These are phyloP conservation scores for Pythium scleroteichum DNA, from an alignment of 352 stramenopile genomes.

Conservation along the genomic window DNA sequence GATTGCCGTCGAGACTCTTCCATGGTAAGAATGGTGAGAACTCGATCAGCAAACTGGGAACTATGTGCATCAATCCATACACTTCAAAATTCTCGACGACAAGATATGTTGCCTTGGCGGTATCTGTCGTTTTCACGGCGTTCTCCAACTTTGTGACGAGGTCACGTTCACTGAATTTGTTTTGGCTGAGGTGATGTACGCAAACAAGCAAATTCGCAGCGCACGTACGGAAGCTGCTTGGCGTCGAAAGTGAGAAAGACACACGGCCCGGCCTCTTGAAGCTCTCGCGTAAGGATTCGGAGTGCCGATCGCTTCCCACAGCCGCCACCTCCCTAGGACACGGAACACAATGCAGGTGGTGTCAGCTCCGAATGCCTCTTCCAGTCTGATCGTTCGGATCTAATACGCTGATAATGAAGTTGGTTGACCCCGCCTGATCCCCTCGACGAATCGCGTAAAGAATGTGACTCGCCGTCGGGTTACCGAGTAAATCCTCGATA, in stretches of 20 bases:
- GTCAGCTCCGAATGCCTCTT: no score
- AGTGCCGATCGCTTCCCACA: constrained; percentile 58
- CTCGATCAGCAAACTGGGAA: constrained; percentile 29
- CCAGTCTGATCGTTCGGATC: no score
- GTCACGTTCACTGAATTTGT: constrained; percentile 38
- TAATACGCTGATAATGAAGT: constrained; percentile 78
- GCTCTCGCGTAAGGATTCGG: constrained; percentile 37
- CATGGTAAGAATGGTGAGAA: no score
- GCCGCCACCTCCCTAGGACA: constrained; percentile 40
- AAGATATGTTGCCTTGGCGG: constrained; percentile 38
- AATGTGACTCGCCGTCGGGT: constrained; percentile 32
- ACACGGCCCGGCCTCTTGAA: constrained; percentile 27
- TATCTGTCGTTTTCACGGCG: constrained; percentile 28
- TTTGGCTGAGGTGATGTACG: no score
- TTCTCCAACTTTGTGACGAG: constrained; percentile 42
- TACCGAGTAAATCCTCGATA: constrained; percentile 50
- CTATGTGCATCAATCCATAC: constrained; percentile 33
- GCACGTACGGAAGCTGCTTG: constrained; percentile 38
- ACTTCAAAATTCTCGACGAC: constrained; percentile 62
- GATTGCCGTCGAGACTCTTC: no score
- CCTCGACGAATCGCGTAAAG: constrained; percentile 29
- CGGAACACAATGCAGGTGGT: no score
- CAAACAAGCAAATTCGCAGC: no score
- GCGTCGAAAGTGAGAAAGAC: constrained; percentile 43
- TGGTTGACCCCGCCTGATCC: constrained; percentile 28